Conservation (phyloP, 2,329 filamentous ascomycete species). For the Colletotrichum sansevieriae region DNA sequence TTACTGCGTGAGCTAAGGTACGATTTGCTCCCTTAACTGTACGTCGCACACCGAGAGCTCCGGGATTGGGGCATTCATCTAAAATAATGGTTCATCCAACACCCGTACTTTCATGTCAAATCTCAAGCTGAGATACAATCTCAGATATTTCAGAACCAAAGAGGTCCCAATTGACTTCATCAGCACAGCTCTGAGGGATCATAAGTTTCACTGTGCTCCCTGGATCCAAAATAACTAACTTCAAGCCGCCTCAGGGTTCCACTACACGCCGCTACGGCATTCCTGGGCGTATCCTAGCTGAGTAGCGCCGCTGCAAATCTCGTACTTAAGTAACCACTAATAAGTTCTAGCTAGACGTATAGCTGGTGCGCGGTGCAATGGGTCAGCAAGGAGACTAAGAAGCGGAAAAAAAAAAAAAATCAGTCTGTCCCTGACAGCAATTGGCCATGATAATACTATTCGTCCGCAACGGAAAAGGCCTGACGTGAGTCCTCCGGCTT, state of each 20-base stretch:
- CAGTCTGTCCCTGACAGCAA: constrained; percentile 4
- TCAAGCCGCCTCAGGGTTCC: constrained; percentile 21
- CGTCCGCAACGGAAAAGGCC: too few species aligned
- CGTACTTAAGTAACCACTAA: constrained; percentile 31
- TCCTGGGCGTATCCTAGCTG: too few species aligned
- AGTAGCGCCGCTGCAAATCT: constrained; percentile 39
- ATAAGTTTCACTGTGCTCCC: too few species aligned
- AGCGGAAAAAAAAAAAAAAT: constrained; percentile 26
- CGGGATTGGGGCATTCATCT: background rate
- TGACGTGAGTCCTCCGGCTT: too few species aligned
- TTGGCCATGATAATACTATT: background rate
- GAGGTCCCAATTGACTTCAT: too few species aligned
- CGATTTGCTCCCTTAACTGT: background rate
- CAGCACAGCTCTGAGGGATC: too few species aligned
- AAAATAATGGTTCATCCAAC: too few species aligned
- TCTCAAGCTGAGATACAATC: too few species aligned
- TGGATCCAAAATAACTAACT: background rate
- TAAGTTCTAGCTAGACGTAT: background rate
- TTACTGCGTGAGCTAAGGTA: background rate
- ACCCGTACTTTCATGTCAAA: too few species aligned
- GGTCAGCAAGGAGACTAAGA: background rate
- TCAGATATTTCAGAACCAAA: too few species aligned
- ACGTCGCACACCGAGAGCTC: constrained; percentile 23
- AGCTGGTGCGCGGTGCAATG: constrained; percentile 19
- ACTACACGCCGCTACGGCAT: constrained; percentile 20